A percentile compares a stretch with the other conserved stretches of the same genome.
These are phyloP conservation scores for Pistacia vera DNA, from an alignment of 345 rosid genomes.

Conservation along the genomic window DNA sequence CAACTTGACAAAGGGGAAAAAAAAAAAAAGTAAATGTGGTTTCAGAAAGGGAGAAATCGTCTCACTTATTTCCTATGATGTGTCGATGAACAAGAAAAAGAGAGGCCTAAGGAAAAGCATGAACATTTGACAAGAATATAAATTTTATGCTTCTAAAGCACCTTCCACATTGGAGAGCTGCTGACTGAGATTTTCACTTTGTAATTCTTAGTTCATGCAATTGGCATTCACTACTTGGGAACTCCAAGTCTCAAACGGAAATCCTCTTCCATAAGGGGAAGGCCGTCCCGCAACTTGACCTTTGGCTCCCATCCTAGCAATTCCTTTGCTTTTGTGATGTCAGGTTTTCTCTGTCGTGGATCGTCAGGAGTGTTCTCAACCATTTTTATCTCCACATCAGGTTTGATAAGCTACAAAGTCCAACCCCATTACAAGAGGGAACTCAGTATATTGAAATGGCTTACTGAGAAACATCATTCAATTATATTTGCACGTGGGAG, in stretches of 20 bases:
- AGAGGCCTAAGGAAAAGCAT: neutral
- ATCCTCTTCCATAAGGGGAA: constrained; percentile 91
- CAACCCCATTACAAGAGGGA: neutral
- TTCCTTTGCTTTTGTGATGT: constrained; percentile 83
- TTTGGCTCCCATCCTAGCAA: constrained; percentile 93
- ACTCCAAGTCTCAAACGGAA: constrained; percentile 77
- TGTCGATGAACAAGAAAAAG: neutral
- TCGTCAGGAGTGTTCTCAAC: constrained; percentile 96
- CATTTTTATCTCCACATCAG: constrained; percentile 72
- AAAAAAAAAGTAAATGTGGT: too few relatives aligned
- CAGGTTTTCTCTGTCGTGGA: constrained; percentile 91
- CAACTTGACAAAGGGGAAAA: neutral
- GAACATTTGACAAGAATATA: neutral
- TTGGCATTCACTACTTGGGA: constrained; percentile 27
- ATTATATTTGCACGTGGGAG: neutral
- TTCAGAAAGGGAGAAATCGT: neutral
- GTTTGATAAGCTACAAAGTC: constrained; percentile 63
- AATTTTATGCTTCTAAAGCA: neutral
- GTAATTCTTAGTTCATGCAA: neutral
- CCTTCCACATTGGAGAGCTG: too few relatives aligned
- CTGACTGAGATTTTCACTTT: constrained; percentile 1
- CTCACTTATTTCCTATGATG: constrained; percentile 1
- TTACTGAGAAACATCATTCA: neutral
- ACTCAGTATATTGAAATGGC: neutral
- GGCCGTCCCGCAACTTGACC: constrained; percentile 80